A percentile compares a stretch with the other conserved stretches of the same genome.
These are phyloP conservation scores for Aspergillus brasiliensis DNA, from an alignment of 2,329 filamentous ascomycete genomes.

Conservation along the genomic window DNA sequence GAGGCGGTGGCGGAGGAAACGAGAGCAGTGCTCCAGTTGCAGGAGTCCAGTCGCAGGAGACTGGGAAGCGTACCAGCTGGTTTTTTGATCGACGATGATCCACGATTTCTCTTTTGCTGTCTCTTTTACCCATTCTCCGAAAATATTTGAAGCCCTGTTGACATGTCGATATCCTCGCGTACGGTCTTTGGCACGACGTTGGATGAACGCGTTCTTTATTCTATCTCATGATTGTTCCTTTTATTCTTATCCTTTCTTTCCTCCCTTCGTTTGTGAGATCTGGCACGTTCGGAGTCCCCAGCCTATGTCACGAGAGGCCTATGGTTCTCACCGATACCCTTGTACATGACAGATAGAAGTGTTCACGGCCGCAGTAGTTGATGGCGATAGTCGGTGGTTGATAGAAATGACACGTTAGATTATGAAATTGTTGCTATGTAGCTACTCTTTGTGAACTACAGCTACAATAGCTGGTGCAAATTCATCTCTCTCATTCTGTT, in stretches of 20 bases:
- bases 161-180: slow-evolving; percentile 12
- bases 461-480: no score
- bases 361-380: not conserved
- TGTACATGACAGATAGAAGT: slow-evolving; percentile 15
- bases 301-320: slow-evolving; percentile 8
- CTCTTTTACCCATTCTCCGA: slow-evolving; percentile 27
- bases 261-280: slow-evolving; percentile 3
- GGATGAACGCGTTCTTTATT: slow-evolving; percentile 8
- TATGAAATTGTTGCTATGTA: not conserved
- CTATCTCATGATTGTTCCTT: slow-evolving; percentile 8
- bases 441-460: no score
- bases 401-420: not conserved
- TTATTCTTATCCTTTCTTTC: not conserved
- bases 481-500: no score
- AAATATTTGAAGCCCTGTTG: slow-evolving; percentile 22
- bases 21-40: slow-evolving; percentile 41
- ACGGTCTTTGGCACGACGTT: not conserved
- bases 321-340: slow-evolving; percentile 22
- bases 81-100: slow-evolving; percentile 51
- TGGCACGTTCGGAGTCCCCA: slow-evolving; percentile 5
- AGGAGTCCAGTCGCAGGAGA: slow-evolving; percentile 68
- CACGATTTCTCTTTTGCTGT: slow-evolving; percentile 31
- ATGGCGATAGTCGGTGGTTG: not conserved
- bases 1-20: slow-evolving; percentile 49
- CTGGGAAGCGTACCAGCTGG: slow-evolving; percentile 65